Evolutionary conservation across 345 rosid genomes (phyloP).

Genomic region (Hevea brasiliensis): DNA sequence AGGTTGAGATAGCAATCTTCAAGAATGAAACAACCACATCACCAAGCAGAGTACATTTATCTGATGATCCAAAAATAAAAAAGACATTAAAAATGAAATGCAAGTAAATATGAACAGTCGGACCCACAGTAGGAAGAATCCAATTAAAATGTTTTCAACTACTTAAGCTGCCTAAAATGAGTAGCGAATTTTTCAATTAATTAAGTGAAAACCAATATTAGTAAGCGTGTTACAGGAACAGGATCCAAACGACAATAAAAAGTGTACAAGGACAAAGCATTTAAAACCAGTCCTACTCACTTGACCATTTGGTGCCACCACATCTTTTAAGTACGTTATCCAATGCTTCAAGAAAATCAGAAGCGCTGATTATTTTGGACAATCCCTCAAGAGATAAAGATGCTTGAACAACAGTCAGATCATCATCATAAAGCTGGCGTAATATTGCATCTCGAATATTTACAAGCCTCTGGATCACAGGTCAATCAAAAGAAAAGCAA

Average conservation of each 20-base stretch:
- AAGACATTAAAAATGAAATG: not conserved
- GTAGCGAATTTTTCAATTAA: not conserved
- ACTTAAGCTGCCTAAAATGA: not conserved
- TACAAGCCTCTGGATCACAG: slow-evolving; percentile 56
- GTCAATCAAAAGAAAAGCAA: slow-evolving; percentile 2
- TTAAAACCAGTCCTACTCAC: slow-evolving; percentile 40
- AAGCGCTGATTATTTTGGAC: slow-evolving; percentile 47
- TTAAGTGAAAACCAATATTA: not conserved
- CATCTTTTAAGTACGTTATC: slow-evolving; percentile 55
- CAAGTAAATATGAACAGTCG: not conserved
- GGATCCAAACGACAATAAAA: not conserved
- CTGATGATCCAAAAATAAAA: slow-evolving; percentile 53
- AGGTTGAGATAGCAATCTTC: slow-evolving; percentile 49
- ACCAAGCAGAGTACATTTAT: slow-evolving; percentile 42
- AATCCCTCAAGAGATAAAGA: slow-evolving; percentile 66
- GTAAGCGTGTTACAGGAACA: not conserved
- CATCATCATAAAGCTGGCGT: slow-evolving; percentile 76
- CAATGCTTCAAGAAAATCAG: slow-evolving; percentile 61
- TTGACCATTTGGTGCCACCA: slow-evolving; percentile 41
- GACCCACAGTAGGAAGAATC: not conserved
- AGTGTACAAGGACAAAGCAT: slow-evolving; percentile 4
- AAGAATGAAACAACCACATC: slow-evolving; percentile 59
- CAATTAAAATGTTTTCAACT: not conserved
- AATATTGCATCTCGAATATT: slow-evolving; percentile 64
- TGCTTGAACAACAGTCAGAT: slow-evolving; percentile 71